These are phyloP conservation scores for Thelephora ganbajun DNA, from an alignment of 768 basidiomycete species.

Conservation along the genomic window DNA sequence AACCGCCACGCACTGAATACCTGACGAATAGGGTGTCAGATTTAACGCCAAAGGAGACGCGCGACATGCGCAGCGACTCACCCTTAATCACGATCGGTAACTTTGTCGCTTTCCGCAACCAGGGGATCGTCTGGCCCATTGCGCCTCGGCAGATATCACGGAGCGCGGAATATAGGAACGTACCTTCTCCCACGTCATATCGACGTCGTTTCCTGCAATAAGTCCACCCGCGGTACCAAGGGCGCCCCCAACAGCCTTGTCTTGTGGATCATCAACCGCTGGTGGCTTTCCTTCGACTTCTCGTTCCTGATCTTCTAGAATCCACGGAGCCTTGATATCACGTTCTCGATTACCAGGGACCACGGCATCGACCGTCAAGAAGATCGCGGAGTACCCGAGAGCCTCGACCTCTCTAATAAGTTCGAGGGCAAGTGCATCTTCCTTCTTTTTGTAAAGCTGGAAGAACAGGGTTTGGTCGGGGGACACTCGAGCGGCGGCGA, in stretches of 20 bases:
- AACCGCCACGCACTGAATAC: slow-evolving; percentile 65
- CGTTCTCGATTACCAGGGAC: slow-evolving; percentile 69
- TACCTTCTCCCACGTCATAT: slow-evolving; percentile 71
- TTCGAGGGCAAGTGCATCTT: slow-evolving; percentile 50
- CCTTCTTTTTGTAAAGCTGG: slow-evolving; percentile 74
- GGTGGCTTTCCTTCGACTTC: slow-evolving; percentile 13
- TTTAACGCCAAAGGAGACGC: not conserved
- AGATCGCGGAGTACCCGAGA: slow-evolving; percentile 77
- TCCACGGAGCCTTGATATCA: slow-evolving; percentile 50
- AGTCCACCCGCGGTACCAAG: slow-evolving; percentile 58
- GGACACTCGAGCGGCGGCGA: slow-evolving; percentile 38
- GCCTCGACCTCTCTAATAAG: slow-evolving; percentile 58
- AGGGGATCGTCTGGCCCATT: slow-evolving; percentile 49
- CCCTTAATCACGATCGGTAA: slow-evolving; percentile 70
- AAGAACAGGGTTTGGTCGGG: slow-evolving; percentile 59
- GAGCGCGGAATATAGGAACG: slow-evolving; percentile 3
- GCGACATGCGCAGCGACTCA: slow-evolving; percentile 8
- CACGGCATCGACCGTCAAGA: slow-evolving; percentile 86
- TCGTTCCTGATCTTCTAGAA: slow-evolving; percentile 29
- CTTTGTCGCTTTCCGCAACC: slow-evolving; percentile 55
- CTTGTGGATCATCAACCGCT: slow-evolving; percentile 17
- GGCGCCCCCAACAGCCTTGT: slow-evolving; percentile 19
- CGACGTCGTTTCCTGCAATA: slow-evolving; percentile 49
- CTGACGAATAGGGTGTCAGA: slow-evolving; percentile 18
- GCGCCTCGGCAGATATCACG: not conserved